These are phyloP conservation scores for Pulveroboletus ravenelii DNA, from an alignment of 768 basidiomycete species.

Conservation along the genomic window DNA sequence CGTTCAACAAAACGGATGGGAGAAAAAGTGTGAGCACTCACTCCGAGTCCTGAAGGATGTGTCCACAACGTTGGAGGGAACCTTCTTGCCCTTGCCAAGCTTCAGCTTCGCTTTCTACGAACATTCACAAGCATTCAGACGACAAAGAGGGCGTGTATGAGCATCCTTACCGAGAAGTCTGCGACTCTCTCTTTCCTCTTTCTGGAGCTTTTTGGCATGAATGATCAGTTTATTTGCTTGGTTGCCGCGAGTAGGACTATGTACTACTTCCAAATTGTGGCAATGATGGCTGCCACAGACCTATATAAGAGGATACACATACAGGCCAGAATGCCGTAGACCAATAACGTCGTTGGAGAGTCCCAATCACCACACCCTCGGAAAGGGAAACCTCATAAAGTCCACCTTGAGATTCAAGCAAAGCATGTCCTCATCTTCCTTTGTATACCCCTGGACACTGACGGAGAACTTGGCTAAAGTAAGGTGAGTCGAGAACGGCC, in stretches of 20 bases:
- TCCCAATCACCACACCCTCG: conserved; percentile 23
- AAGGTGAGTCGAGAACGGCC: not conserved
- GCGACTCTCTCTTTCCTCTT: conserved; percentile 84
- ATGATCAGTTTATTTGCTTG: not conserved
- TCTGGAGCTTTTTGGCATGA: conserved; percentile 83
- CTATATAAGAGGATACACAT: conserved; percentile 5
- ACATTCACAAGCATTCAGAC: not conserved
- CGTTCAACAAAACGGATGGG: conserved; percentile 7
- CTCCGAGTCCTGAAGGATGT: conserved; percentile 95
- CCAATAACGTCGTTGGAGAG: not conserved
- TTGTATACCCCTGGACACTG: conserved; percentile 63
- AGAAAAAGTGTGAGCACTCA: conserved; percentile 36
- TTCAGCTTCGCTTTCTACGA: conserved; percentile 91
- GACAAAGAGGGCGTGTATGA: not conserved
- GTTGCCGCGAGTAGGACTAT: not conserved
- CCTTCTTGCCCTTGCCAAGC: conserved; percentile 90
- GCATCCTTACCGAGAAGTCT: conserved; percentile 68
- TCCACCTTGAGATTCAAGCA: conserved; percentile 79
- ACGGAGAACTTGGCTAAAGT: conserved; percentile 78
- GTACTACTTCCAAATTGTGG: conserved; percentile 6
- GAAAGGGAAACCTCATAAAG: conserved; percentile 50
- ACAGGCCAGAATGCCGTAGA: not conserved
- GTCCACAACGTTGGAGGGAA: conserved; percentile 80
- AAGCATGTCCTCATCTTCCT: conserved; percentile 66
- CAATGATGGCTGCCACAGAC: not conserved